phyloP scores from a whole-genome alignment of 1,284 basidiomycete species.

The Cutaneotrichosporon curvatum region DNA sequence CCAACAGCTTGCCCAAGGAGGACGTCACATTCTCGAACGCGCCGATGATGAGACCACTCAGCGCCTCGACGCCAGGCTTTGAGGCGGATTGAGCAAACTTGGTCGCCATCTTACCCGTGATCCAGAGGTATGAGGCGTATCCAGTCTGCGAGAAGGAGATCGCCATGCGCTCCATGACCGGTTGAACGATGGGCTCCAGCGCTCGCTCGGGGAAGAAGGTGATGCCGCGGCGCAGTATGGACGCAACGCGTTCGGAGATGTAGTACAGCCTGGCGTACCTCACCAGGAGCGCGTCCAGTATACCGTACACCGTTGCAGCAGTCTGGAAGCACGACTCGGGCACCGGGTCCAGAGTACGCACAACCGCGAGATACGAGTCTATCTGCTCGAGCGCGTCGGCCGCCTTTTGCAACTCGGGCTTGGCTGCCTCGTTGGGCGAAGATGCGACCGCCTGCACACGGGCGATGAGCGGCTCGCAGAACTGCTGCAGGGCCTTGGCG shows the following conservation, averaged over 20 bases:
- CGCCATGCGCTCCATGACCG: constrained; percentile 68
- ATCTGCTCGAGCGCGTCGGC: constrained; percentile 80
- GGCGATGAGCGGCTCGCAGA: constrained; percentile 57
- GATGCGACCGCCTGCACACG: constrained; percentile 44
- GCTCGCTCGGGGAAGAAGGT: constrained; percentile 65
- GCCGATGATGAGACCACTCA: constrained; percentile 51
- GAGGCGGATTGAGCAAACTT: constrained; percentile 57
- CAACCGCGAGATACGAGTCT: constrained; percentile 74
- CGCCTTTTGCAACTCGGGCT: constrained; percentile 58
- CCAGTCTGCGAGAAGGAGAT: constrained; percentile 72
- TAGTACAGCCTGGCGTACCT: constrained; percentile 73
- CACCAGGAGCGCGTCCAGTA: constrained; percentile 72
- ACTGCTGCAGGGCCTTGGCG: constrained; percentile 73
- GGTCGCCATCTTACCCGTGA: constrained; percentile 72
- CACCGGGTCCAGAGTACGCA: constrained; percentile 70
- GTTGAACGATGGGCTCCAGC: constrained; percentile 61
- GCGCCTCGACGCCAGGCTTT: constrained; percentile 48
- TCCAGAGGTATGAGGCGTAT: constrained; percentile 88
- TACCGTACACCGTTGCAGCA: constrained; percentile 69
- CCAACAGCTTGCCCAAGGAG: constrained; percentile 61
- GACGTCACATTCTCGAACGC: constrained; percentile 69
- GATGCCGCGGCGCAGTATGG: constrained; percentile 79
- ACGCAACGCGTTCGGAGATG: constrained; percentile 75
- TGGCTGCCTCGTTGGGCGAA: constrained; percentile 48
- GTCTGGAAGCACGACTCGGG: constrained; percentile 72